A percentile compares a stretch with the other conserved stretches of the same genome.
Evolutionary conservation across 164 flowering plant genomes (phyloP).

Genomic region (Magnolia sinica): DNA sequence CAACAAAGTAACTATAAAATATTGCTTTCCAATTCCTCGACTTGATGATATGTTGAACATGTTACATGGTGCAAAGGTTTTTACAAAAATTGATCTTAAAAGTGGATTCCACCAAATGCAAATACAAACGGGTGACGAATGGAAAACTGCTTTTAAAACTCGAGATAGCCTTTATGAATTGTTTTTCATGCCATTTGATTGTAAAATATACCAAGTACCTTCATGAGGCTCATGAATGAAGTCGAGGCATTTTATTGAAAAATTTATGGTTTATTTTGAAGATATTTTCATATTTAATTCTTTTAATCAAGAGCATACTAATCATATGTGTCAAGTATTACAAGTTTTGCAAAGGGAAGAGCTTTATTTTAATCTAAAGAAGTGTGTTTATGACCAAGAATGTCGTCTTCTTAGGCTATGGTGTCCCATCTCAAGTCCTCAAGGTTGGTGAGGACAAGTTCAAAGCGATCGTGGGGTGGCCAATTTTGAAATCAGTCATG

Average conservation of each 20-base stretch:
- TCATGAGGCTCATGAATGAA: too few relatives aligned
- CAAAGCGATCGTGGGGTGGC: not conserved
- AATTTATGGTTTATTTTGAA: conserved; percentile 4
- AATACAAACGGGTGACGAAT: not conserved
- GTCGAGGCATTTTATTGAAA: too few relatives aligned
- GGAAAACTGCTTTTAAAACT: conserved; percentile 8
- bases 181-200: conserved; percentile 8
- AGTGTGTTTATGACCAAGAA: not conserved
- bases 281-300: conserved; percentile 2
- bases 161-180: conserved; percentile 7
- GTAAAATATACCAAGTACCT: not conserved
- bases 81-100: not conserved
- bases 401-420: not conserved
- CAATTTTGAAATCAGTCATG: not conserved
- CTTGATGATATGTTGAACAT: conserved; percentile 7
- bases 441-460: not conserved
- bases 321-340: not conserved
- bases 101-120: conserved; percentile 6
- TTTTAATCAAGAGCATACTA: not conserved
- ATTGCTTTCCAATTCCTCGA: not conserved
- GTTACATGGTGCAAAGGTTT: not conserved
- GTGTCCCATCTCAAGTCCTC: not conserved
- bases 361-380: not conserved
- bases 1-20: not conserved
- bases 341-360: not conserved